Evolutionary conservation across 352 stramenopile genomes (phyloP).

Genomic region (Pythium periplocum): DNA sequence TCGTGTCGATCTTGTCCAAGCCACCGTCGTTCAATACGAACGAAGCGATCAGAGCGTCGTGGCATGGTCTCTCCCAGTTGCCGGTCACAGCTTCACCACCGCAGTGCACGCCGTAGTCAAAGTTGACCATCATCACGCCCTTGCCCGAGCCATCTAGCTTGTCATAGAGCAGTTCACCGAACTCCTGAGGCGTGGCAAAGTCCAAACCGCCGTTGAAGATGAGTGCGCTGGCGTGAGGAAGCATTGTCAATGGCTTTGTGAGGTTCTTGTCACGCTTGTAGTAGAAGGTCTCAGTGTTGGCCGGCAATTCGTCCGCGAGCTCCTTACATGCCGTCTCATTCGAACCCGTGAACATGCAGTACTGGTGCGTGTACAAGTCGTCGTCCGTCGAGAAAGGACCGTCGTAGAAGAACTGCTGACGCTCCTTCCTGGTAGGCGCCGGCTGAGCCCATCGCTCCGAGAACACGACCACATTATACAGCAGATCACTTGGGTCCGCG

Average conservation of each 20-base stretch:
- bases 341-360: conserved; percentile 15
- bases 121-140: conserved; percentile 20
- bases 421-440: conserved; percentile 6
- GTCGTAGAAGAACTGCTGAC: conserved; percentile 5
- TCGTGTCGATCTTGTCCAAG: conserved; percentile 7
- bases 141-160: conserved; percentile 11
- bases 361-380: neutral
- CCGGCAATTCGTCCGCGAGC: conserved; percentile 2
- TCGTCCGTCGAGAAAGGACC: conserved; percentile 9
- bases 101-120: conserved; percentile 20
- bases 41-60: conserved; percentile 11
- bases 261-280: conserved; percentile 21
- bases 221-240: conserved; percentile 16
- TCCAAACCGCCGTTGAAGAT: conserved; percentile 23
- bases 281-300: conserved; percentile 5
- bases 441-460: conserved; percentile 19
- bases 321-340: conserved; percentile 10
- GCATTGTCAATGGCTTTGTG: conserved; percentile 11
- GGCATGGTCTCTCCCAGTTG: conserved; percentile 8
- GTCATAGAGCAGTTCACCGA: conserved; percentile 18
- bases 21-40: conserved; percentile 20
- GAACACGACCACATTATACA: conserved; percentile 23
- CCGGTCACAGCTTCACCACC: conserved; percentile 6
- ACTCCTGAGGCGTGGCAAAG: conserved; percentile 20
- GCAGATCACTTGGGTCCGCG: conserved; percentile 4